Percentiles rank a stretch among this genome's conserved stretches.
phyloP scores from a whole-genome alignment of 2,329 filamentous ascomycete genomes.

The Aspergillus novofumigatus region DNA sequence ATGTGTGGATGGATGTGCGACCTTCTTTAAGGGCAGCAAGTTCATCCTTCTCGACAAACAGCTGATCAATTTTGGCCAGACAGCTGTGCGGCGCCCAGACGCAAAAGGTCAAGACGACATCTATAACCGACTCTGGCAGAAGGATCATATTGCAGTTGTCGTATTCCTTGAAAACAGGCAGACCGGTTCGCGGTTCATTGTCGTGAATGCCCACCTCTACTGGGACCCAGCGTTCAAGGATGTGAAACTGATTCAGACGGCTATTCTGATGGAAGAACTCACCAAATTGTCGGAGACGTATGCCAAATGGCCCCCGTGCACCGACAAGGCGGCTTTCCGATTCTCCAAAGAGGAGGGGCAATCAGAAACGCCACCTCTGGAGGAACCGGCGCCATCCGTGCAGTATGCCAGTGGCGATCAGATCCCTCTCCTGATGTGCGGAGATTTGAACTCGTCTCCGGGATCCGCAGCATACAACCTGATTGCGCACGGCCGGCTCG shows the following conservation, averaged over 20 bases:
- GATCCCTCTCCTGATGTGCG: conserved; percentile 86
- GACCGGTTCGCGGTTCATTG: conserved; percentile 86
- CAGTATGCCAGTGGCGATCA: conserved; percentile 82
- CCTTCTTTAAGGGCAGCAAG: conserved; percentile 94
- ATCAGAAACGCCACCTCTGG: conserved; percentile 43
- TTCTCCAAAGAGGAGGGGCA: conserved; percentile 48
- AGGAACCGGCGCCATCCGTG: conserved; percentile 71
- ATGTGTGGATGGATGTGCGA: conserved; percentile 91
- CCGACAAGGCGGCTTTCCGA: conserved; percentile 64
- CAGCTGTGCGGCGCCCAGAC: conserved; percentile 89
- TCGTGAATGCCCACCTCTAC: conserved; percentile 90
- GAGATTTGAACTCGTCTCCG: conserved; percentile 89
- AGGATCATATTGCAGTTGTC: conserved; percentile 92
- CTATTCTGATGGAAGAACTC: conserved; percentile 89
- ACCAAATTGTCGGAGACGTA: conserved; percentile 83
- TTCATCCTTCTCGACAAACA: conserved; percentile 93
- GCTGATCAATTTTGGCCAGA: conserved; percentile 83
- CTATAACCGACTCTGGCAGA: conserved; percentile 97
- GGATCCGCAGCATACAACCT: conserved; percentile 90
- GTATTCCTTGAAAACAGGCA: conserved; percentile 87
- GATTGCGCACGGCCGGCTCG: conserved; percentile 72
- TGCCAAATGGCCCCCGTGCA: conserved; percentile 71
- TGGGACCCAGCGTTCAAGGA: conserved; percentile 91
- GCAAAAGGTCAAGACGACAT: conserved; percentile 98
- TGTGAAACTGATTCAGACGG: conserved; percentile 94